Evolutionary conservation across 83 land plant species (phyloP).

Genomic region (Thuja plicata): DNA sequence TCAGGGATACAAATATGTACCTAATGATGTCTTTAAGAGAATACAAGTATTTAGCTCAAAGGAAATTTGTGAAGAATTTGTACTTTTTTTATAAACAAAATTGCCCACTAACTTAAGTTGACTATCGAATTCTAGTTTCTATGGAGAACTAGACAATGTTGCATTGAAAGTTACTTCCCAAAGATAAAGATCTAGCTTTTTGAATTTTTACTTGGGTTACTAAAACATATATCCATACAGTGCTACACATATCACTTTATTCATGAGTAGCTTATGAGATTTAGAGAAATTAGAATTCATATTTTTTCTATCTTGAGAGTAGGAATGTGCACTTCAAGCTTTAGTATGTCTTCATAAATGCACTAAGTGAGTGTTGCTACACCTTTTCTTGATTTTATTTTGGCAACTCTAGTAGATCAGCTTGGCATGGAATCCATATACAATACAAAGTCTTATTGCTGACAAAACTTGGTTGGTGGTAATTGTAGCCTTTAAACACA

Average conservation of each 20-base stretch:
- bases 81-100: too few relatives aligned
- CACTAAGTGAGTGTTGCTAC: neutral
- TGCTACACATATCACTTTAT: neutral
- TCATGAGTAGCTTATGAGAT: neutral
- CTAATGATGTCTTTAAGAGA: too few relatives aligned
- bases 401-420: slow-evolving; percentile 40
- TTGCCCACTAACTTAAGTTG: too few relatives aligned
- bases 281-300: neutral
- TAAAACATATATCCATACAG: neutral
- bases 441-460: slow-evolving; percentile 68
- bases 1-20: too few relatives aligned
- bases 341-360: neutral
- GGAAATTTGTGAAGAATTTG: too few relatives aligned
- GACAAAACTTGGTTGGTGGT: slow-evolving; percentile 84
- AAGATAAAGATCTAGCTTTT: too few relatives aligned
- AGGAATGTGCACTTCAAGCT: neutral
- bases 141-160: too few relatives aligned
- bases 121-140: too few relatives aligned
- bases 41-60: too few relatives aligned
- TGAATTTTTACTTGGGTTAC: neutral
- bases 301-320: neutral
- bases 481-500: slow-evolving; percentile 85
- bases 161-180: too few relatives aligned
- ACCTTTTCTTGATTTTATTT: neutral
- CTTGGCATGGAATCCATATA: slow-evolving; percentile 76